These are phyloP conservation scores for Diplodia sapinea DNA, from an alignment of 2,329 filamentous ascomycete genomes.

Conservation along the genomic window DNA sequence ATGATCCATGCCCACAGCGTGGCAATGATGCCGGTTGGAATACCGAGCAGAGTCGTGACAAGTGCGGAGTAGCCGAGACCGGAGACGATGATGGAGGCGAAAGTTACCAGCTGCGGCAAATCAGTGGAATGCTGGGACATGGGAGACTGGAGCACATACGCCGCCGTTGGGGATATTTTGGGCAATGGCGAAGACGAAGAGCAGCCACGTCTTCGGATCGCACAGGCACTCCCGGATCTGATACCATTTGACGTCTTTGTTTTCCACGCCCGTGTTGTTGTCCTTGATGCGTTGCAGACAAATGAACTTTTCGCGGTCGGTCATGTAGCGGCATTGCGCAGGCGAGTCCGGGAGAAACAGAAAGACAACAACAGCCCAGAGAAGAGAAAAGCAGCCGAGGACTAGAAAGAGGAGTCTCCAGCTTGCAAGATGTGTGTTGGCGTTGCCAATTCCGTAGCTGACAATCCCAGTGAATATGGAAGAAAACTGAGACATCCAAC, in stretches of 20 bases:
- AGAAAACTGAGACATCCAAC: conserved; percentile 26
- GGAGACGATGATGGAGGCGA: conserved; percentile 49
- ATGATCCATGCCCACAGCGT: conserved; percentile 42
- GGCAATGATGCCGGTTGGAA: conserved; percentile 46
- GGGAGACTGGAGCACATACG: conserved; percentile 34
- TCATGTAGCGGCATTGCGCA: conserved; percentile 35
- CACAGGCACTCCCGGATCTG: conserved; percentile 42
- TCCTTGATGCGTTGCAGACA: conserved; percentile 20
- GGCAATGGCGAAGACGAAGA: conserved; percentile 41
- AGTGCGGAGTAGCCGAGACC: conserved; percentile 47
- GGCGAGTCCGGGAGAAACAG: conserved; percentile 35
- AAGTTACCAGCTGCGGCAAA: conserved; percentile 40
- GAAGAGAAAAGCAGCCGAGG: conserved; percentile 32
- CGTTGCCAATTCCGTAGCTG: conserved; percentile 23
- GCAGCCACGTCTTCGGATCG: conserved; percentile 48
- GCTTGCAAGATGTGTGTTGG: conserved; percentile 10
- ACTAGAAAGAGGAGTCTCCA: conserved; percentile 33
- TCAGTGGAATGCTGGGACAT: neutral
- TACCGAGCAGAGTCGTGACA: conserved; percentile 46
- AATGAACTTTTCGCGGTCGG: conserved; percentile 22
- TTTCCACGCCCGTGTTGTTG: conserved; percentile 32
- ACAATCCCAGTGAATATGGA: conserved; percentile 15
- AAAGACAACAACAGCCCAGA: conserved; percentile 33
- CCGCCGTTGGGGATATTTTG: conserved; percentile 49
- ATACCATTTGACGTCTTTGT: conserved; percentile 39